Conservation (phyloP, 176 grass and related monocot species). For the Musa itinerans region DNA sequence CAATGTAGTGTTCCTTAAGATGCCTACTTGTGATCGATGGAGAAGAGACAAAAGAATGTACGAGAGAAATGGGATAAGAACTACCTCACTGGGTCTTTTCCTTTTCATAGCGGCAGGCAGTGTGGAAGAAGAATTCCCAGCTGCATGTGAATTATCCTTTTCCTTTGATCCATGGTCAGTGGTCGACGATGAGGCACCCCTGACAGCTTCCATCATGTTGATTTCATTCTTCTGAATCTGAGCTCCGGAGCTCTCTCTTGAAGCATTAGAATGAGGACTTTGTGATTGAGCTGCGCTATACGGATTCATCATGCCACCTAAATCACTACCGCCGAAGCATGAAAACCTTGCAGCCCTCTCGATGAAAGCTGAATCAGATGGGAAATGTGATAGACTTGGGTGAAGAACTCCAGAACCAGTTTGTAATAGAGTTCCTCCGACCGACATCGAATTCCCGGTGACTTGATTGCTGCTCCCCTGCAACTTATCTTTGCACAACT, state of each 20-base stretch:
- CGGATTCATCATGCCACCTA: conserved; percentile 21
- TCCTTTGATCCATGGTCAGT: conserved; percentile 3
- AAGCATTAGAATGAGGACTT: conserved; percentile 24
- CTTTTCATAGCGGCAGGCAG: conserved; percentile 40
- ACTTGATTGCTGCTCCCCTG: conserved; percentile 2
- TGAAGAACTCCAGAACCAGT: conserved; percentile 34
- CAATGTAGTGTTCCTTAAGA: conserved; percentile 8
- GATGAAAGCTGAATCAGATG: conserved; percentile 68
- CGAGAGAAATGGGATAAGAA: neutral
- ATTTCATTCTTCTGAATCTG: conserved; percentile 7
- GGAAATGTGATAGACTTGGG: conserved; percentile 54
- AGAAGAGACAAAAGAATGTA: neutral
- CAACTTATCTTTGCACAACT: conserved; percentile 27
- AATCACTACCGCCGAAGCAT: conserved; percentile 35
- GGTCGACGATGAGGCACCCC: neutral
- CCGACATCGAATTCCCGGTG: neutral
- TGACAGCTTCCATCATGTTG: neutral
- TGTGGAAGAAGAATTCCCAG: conserved; percentile 4
- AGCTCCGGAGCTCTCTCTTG: neutral
- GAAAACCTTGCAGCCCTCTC: conserved; percentile 62
- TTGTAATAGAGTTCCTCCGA: conserved; percentile 30
- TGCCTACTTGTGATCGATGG: neutral
- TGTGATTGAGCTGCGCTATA: conserved; percentile 35
- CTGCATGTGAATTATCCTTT: neutral
- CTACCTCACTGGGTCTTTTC: conserved; percentile 51